Evolutionary conservation across 2,329 filamentous ascomycete species (phyloP).

Genomic region (Meredithiella fracta): DNA sequence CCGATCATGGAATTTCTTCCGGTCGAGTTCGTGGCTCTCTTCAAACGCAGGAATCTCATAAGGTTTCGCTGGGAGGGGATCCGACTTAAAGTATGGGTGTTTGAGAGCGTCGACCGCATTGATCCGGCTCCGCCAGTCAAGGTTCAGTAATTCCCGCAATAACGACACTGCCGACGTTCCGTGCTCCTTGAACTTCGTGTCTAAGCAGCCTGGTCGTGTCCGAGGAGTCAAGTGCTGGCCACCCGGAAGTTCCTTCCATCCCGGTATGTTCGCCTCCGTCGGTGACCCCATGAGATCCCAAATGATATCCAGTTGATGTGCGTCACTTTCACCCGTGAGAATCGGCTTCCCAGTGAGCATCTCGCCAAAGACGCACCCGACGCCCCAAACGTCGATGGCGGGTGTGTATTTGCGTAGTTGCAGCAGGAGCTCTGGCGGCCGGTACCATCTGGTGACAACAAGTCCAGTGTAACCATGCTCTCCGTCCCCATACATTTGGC

Average conservation of each 20-base stretch:
- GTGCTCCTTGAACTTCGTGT: slow-evolving; percentile 58
- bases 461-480: slow-evolving; percentile 86
- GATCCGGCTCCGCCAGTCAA: slow-evolving; percentile 77
- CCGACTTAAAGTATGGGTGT: slow-evolving; percentile 75
- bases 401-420: slow-evolving; percentile 86
- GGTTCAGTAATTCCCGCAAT: slow-evolving; percentile 63
- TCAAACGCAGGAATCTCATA: slow-evolving; percentile 83
- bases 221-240: slow-evolving; percentile 57
- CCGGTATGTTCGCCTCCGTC: slow-evolving; percentile 81
- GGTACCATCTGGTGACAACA: slow-evolving; percentile 93
- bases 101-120: slow-evolving; percentile 89
- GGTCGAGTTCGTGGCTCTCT: slow-evolving; percentile 91
- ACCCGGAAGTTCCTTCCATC: slow-evolving; percentile 69
- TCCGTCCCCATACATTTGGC: slow-evolving; percentile 68
- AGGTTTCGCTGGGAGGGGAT: slow-evolving; percentile 63
- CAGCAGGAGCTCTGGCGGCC: slow-evolving; percentile 80
- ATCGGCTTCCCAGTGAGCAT: slow-evolving; percentile 94
- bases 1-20: slow-evolving; percentile 75
- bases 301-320: slow-evolving; percentile 81
- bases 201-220: slow-evolving; percentile 45
- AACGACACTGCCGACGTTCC: slow-evolving; percentile 61
- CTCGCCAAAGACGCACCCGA: slow-evolving; percentile 96
- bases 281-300: slow-evolving; percentile 86
- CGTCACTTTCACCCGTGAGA: slow-evolving; percentile 72
- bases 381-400: slow-evolving; percentile 95